Evolutionary conservation across 1,284 basidiomycete genomes (phyloP), one percentile per base, ranked within the genome.

Genomic region (Psilocybe mexicana): DNA sequence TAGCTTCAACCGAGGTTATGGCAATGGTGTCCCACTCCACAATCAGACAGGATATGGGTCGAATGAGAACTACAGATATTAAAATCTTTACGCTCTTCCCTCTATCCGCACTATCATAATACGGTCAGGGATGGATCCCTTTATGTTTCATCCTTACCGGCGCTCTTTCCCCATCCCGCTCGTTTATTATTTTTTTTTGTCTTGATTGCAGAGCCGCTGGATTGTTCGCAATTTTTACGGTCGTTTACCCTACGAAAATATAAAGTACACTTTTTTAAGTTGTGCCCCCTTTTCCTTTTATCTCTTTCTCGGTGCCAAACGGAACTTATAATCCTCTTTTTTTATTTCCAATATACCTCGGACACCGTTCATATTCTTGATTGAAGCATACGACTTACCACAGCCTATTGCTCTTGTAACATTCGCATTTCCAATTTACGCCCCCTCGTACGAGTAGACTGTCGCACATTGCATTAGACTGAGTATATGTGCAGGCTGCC

Each of bases 11-110:
- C 66, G 73, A 52, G 77, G 70, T 53, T 85, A 86, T 65, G 83
- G 85, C 63, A 72, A 72, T 58, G 79, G 77, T 54, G 77, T 86
- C 26, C 85, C 86, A 43, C 75, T 83, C 61, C 85, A 88, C 66
- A 81, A 87, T 63, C 81, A 84, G 68, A 76, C 74, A 51, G 77
- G 79, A 35, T 83, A 83, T 62, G 72, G 69, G 23, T 51, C 52
- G 26, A 44, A 54, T 28, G 52, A 52, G 6, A 36, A 25, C n/a
- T 46, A 48, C 35, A 59, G 50, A 43, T 55, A 59, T 48, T 55
- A 48, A 40, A 36, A 47, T 23, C 18, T 18, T 12, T 28, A 52
- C 23, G 14, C 18, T 2, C 25, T 24, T 14, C 28, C 25, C 6
- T 25, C 7, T 24, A 38, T 38, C 28, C 28, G 28, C 25, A 55